These are phyloP conservation scores for Nectriaceae sp. DNA, from an alignment of 2,329 filamentous ascomycete species.

Conservation along the genomic window DNA sequence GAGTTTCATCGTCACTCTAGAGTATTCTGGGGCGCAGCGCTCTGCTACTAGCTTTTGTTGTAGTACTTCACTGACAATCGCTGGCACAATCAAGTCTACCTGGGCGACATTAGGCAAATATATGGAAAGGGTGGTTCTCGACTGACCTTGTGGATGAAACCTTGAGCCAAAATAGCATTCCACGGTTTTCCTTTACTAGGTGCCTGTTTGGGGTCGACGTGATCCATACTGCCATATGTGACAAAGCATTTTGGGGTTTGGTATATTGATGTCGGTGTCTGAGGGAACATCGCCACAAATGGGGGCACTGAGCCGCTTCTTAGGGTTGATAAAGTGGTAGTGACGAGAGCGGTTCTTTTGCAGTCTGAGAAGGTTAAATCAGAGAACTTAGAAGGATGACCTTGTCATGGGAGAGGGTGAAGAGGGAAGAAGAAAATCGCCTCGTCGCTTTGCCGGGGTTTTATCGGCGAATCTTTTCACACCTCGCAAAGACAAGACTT, in stretches of 20 bases:
- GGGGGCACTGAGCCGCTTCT: background rate
- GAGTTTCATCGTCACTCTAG: conserved; percentile 71
- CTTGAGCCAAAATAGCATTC: conserved; percentile 63
- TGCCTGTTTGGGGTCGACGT: conserved; percentile 70
- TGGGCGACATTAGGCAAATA: conserved; percentile 6
- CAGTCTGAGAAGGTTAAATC: background rate
- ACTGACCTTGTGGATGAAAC: conserved; percentile 69
- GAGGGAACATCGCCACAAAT: conserved; percentile 44
- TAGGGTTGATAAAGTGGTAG: no score
- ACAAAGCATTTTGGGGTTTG: conserved; percentile 71
- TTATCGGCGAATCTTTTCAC: conserved; percentile 28
- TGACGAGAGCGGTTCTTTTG: no score
- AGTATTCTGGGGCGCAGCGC: conserved; percentile 52
- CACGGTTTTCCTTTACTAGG: conserved; percentile 78
- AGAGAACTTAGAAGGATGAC: conserved; percentile 10
- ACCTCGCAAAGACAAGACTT: conserved; percentile 11
- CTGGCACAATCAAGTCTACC: conserved; percentile 73
- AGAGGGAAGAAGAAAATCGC: background rate
- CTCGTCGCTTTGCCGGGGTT: conserved; percentile 24
- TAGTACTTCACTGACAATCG: conserved; percentile 58
- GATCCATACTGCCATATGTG: conserved; percentile 67
- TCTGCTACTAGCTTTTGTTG: conserved; percentile 50
- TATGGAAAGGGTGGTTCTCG: background rate
- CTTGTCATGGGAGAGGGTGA: background rate
- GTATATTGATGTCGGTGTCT: conserved; percentile 48